phyloP scores from a whole-genome alignment of 768 basidiomycete genomes.

The Mrakia gelida region DNA sequence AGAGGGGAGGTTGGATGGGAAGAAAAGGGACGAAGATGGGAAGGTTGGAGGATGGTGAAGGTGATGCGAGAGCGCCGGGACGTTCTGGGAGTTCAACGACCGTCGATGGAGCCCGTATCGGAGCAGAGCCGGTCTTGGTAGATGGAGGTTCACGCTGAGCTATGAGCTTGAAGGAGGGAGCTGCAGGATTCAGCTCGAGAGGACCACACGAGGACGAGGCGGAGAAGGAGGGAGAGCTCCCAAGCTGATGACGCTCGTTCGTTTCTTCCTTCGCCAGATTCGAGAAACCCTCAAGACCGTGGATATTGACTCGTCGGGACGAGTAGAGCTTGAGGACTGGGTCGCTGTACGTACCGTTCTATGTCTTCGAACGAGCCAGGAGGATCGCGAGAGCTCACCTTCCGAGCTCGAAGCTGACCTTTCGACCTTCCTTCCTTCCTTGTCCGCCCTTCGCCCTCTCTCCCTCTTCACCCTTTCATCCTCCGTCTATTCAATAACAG shows the following conservation, averaged over 20 bases:
- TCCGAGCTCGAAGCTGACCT: neutral
- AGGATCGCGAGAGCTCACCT: neutral
- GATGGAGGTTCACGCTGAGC: neutral
- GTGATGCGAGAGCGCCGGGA: neutral
- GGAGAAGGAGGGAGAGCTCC: neutral
- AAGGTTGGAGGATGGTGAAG: too few species aligned
- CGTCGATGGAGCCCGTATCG: neutral
- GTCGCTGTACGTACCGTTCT: conserved; percentile 65
- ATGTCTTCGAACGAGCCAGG: neutral
- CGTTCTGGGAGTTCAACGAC: neutral
- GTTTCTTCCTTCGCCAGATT: conserved; percentile 12
- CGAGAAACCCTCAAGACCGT: conserved; percentile 78
- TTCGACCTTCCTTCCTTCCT: neutral
- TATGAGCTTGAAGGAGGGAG: too few species aligned
- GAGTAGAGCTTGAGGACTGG: conserved; percentile 96
- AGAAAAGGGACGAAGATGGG: too few species aligned
- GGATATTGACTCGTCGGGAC: conserved; percentile 88
- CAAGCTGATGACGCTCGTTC: neutral
- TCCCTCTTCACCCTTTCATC: neutral
- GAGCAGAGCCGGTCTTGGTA: neutral
- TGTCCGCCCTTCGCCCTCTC: neutral
- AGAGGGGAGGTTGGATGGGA: neutral
- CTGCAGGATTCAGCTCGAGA: conserved; percentile 38
- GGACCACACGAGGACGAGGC: conserved; percentile 44
- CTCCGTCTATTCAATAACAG: neutral